These are phyloP conservation scores for Cytospora piceae DNA, from an alignment of 2,329 filamentous ascomycete genomes.

Conservation along the genomic window DNA sequence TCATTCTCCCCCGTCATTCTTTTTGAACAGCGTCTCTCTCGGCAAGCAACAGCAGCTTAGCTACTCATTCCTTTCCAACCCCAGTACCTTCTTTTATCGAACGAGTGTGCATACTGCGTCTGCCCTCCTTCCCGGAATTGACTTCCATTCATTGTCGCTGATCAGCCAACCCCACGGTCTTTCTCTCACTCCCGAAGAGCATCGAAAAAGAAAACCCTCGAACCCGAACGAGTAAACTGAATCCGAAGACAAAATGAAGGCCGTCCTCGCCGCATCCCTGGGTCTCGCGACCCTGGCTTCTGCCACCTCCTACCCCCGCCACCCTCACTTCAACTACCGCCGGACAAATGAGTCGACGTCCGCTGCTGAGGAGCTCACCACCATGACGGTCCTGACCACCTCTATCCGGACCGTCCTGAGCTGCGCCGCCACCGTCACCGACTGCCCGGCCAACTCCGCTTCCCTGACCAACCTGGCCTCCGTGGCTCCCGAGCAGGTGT, in stretches of 20 bases:
- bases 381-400: constrained; percentile 44
- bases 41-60: constrained; percentile 28
- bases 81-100: constrained; percentile 36
- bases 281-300: constrained; percentile 49
- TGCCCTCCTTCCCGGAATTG: constrained; percentile 39
- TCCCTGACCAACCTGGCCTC: constrained; percentile 38
- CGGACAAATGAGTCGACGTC: constrained; percentile 34
- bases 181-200: constrained; percentile 29
- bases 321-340: constrained; percentile 39
- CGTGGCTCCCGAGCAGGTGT: constrained; percentile 34
- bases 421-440: constrained; percentile 44
- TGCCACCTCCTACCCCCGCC: constrained; percentile 45
- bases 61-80: constrained; percentile 33
- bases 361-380: constrained; percentile 38
- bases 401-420: constrained; percentile 42
- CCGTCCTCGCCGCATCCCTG: constrained; percentile 44
- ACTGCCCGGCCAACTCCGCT: constrained; percentile 44
- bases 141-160: constrained; percentile 37
- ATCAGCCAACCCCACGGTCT: constrained; percentile 30
- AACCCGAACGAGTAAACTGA: constrained; percentile 26
- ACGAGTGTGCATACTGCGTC: constrained; percentile 38
- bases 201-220: constrained; percentile 27
- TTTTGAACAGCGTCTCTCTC: constrained; percentile 30
- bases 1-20: constrained; percentile 30
- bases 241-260: constrained; percentile 51